Conservation (phyloP, 2,329 filamentous ascomycete genomes). For the Penicillium sp. region DNA sequence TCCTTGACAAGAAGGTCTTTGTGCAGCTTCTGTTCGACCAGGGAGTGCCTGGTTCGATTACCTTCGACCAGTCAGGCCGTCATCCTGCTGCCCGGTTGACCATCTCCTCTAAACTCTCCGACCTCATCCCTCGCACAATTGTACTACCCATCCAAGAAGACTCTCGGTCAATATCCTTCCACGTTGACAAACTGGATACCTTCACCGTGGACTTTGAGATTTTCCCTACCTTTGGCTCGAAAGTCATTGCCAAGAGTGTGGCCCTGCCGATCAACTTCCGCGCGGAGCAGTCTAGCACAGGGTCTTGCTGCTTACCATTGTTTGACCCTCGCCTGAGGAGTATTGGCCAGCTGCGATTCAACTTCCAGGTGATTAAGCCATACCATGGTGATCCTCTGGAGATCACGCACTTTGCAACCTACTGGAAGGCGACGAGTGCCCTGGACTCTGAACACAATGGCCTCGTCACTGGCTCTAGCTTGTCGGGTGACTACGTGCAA, state of each 20-base stretch:
- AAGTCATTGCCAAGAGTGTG: slow-evolving; percentile 94
- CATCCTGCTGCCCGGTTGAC: slow-evolving; percentile 94
- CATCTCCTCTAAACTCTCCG: slow-evolving; percentile 93
- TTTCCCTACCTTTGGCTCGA: slow-evolving; percentile 95
- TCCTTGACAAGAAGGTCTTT: slow-evolving; percentile 96
- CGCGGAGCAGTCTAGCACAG: slow-evolving; percentile 73
- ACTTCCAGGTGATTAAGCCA: slow-evolving; percentile 94
- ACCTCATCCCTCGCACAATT: slow-evolving; percentile 94
- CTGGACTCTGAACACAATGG: slow-evolving; percentile 83
- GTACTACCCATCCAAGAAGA: slow-evolving; percentile 96
- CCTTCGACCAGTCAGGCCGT: slow-evolving; percentile 97
- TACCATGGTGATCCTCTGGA: slow-evolving; percentile 91
- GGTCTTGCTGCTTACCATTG: slow-evolving; percentile 81
- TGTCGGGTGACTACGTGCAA: slow-evolving; percentile 93
- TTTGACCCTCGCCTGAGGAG: slow-evolving; percentile 90
- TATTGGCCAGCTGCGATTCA: slow-evolving; percentile 92
- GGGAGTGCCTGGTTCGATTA: slow-evolving; percentile 67
- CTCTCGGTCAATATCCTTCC: slow-evolving; percentile 89
- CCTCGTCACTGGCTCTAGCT: slow-evolving; percentile 89
- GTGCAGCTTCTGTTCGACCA: slow-evolving; percentile 90
- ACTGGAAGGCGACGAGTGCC: slow-evolving; percentile 98
- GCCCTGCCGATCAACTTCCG: slow-evolving; percentile 87
- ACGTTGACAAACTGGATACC: slow-evolving; percentile 88
- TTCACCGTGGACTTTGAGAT: slow-evolving; percentile 98
- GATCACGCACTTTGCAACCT: slow-evolving; percentile 97